A percentile compares a stretch with the other conserved stretches of the same genome.
phyloP scores from a whole-genome alignment of 305 asterid genomes.

The Lippia alba region DNA sequence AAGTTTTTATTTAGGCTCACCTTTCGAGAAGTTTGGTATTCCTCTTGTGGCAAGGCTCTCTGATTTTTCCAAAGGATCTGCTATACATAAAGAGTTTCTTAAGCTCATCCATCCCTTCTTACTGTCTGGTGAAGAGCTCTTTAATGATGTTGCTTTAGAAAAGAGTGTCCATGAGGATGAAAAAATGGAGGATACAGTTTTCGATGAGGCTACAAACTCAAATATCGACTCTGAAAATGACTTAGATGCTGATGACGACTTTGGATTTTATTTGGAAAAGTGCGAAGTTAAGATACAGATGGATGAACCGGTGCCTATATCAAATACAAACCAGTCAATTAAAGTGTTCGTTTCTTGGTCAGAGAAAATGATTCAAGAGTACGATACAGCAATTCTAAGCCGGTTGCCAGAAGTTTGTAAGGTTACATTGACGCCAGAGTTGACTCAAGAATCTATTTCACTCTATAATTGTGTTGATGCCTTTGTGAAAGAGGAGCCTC shows the following conservation, averaged over 20 bases:
- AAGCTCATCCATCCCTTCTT: slow-evolving; percentile 60
- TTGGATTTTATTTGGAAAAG: slow-evolving; percentile 45
- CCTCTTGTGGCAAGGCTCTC: slow-evolving; percentile 69
- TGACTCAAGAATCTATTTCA: slow-evolving; percentile 59
- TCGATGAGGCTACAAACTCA: slow-evolving; percentile 40
- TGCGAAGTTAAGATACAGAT: slow-evolving; percentile 44
- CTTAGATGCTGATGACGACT: slow-evolving; percentile 32
- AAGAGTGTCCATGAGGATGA: slow-evolving; percentile 42
- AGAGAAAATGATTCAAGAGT: slow-evolving; percentile 50
- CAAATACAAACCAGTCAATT: slow-evolving; percentile 22
- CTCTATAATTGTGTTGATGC: slow-evolving; percentile 72
- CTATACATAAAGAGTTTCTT: slow-evolving; percentile 54
- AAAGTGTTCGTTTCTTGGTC: slow-evolving; percentile 68
- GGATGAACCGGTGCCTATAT: slow-evolving; percentile 55
- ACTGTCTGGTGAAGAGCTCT: slow-evolving; percentile 45
- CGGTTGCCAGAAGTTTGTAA: slow-evolving; percentile 57
- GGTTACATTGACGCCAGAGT: slow-evolving; percentile 34
- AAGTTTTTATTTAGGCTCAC: slow-evolving; percentile 1
- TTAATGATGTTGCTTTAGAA: slow-evolving; percentile 41
- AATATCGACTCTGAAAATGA: slow-evolving; percentile 33
- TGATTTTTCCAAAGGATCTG: slow-evolving; percentile 61
- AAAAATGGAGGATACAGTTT: slow-evolving; percentile 37
- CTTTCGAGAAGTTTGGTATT: slow-evolving; percentile 56
- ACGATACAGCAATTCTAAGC: slow-evolving; percentile 52
- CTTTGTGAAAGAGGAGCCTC: slow-evolving; percentile 86